Percentiles rank a stretch among this genome's conserved stretches.
These are phyloP conservation scores for Fusarium incarnatum DNA, from an alignment of 2,329 filamentous ascomycete species.

Conservation along the genomic window DNA sequence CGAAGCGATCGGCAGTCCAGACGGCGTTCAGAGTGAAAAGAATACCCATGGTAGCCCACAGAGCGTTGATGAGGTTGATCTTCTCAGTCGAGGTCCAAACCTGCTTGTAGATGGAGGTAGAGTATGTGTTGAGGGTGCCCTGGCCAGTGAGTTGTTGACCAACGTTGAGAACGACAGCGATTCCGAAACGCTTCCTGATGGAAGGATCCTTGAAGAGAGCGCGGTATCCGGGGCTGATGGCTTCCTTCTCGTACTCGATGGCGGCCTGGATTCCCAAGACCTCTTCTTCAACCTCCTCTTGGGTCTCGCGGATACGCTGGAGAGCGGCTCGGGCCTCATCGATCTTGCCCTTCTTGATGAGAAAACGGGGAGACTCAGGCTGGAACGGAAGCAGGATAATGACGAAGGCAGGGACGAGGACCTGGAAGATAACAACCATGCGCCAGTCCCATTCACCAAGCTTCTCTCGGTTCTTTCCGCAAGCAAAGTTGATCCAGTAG, in stretches of 20 bases:
- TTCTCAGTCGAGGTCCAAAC: conserved; percentile 69
- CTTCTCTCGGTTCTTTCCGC: conserved; percentile 62
- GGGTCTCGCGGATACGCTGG: conserved; percentile 69
- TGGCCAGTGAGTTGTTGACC: conserved; percentile 80
- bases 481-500: conserved; percentile 71
- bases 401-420: conserved; percentile 74
- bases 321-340: conserved; percentile 71
- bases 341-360: conserved; percentile 69
- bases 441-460: conserved; percentile 80
- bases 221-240: conserved; percentile 70
- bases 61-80: conserved; percentile 78
- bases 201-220: conserved; percentile 78
- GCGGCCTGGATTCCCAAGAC: conserved; percentile 73
- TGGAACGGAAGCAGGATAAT: conserved; percentile 72
- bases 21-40: conserved; percentile 78
- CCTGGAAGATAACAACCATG: conserved; percentile 78
- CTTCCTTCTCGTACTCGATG: conserved; percentile 78
- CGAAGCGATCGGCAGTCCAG: conserved; percentile 79
- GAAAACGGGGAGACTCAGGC: conserved; percentile 76
- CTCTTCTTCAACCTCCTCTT: conserved; percentile 75
- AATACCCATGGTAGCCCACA: conserved; percentile 79
- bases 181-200: conserved; percentile 72
- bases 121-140: conserved; percentile 78
- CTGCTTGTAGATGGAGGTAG: conserved; percentile 79
- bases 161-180: conserved; percentile 75